phyloP scores from a whole-genome alignment of 768 basidiomycete species.

The Plicaturopsis crispa region DNA sequence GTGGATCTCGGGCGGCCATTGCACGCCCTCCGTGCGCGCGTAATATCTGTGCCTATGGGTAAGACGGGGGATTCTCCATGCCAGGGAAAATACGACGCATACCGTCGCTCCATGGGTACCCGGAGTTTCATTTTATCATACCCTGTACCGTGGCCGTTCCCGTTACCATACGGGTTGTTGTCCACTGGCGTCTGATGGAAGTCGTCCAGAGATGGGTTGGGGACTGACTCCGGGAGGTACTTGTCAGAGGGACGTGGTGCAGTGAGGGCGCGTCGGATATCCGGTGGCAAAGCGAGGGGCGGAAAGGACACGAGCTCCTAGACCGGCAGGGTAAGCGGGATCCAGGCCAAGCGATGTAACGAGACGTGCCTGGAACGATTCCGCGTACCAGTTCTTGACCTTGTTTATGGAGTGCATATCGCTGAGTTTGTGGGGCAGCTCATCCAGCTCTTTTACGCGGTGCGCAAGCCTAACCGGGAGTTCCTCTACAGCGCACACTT shows the following conservation, averaged over 20 bases:
- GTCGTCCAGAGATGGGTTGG: constrained; percentile 68
- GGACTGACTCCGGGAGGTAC: constrained; percentile 62
- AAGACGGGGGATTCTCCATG: not conserved
- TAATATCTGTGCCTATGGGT: constrained; percentile 58
- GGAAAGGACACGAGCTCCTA: constrained; percentile 91
- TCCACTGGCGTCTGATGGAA: constrained; percentile 17
- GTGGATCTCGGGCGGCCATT: constrained; percentile 88
- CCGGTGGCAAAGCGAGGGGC: constrained; percentile 56
- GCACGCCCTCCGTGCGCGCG: constrained; percentile 58
- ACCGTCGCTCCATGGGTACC: constrained; percentile 84
- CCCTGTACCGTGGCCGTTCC: constrained; percentile 26
- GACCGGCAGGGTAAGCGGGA: not conserved
- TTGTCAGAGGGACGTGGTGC: constrained; percentile 36
- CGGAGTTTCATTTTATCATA: constrained; percentile 54
- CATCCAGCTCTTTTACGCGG: constrained; percentile 91
- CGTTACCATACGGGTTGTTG: constrained; percentile 15
- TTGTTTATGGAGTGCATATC: constrained; percentile 89
- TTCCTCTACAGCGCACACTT: constrained; percentile 52
- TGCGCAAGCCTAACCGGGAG: constrained; percentile 93
- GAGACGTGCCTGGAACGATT: constrained; percentile 85
- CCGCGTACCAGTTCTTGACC: constrained; percentile 98
- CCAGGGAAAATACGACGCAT: constrained; percentile 15
- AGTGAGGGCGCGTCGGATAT: constrained; percentile 62
- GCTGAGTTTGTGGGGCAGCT: constrained; percentile 85
- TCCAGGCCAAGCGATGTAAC: constrained; percentile 2